Base-by-base conservation (phyloP, 208 protist species). In the Wallacemonas sp. region DNA sequence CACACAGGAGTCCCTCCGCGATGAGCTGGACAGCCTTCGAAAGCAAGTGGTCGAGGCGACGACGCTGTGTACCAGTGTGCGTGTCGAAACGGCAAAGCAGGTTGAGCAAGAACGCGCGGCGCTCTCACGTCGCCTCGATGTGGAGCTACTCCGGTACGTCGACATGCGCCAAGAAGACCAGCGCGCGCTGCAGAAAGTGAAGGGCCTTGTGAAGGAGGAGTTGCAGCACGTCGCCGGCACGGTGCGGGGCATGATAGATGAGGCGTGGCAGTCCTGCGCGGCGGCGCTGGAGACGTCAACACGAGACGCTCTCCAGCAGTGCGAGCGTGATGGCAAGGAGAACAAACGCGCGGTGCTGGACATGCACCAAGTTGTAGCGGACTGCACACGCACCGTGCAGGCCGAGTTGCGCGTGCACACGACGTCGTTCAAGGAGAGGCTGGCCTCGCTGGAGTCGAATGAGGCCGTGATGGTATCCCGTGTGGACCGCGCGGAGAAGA, bases 131-230 rank as follows among this genome's bases (percentile, higher is more conserved):
- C 83, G 86, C 2, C 82, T 95, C 0, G 89, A 95, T 59, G 38
- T 62, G 19, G 89, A 91, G 69, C 62, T 91, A 34, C 47, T 88
- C 53, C 86, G 84, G 6, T 81, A 82, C 22, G 79, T 79, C 0
- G 86, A 91, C 51, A 86, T 91, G 80, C 80, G 80, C 5, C 68
- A 73, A 14, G 83, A 88, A 19, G 86, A 88, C 31, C 72, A 91
- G 38, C 76, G 78, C 17, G 79, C 72, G 53, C 65, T 88, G 44
- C 70, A 77, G 55, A 58, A 61, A 28, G 44, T 68, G 17, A 66
- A 68, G 64, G 64, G 53, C 36, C 65, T 45, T 11, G 49, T 81
- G 5, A 63, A 66, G 44, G 81, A 80, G 19, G 86, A 86, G 47
- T 21, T 74, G 4, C 64, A 54, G 26, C 31, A 34, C 15, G 66